Evolutionary conservation across 2,329 filamentous ascomycete genomes (phyloP).

Genomic region (Teratosphaeria nubilosa): DNA sequence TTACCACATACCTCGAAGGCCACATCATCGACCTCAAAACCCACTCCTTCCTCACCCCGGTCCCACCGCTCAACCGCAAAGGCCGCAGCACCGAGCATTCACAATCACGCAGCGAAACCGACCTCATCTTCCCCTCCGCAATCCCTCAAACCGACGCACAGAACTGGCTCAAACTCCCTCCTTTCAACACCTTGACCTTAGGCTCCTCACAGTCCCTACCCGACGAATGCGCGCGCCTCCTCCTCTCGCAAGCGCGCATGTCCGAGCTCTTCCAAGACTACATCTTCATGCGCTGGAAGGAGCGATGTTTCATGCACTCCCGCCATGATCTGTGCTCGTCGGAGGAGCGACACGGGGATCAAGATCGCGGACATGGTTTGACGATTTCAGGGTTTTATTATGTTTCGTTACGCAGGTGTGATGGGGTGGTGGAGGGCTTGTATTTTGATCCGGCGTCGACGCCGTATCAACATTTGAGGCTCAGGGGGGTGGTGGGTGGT

Average conservation of each 20-base stretch:
- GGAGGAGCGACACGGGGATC: constrained; percentile 15
- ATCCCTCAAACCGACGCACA: constrained; percentile 34
- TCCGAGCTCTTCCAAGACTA: constrained; percentile 35
- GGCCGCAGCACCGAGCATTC: not conserved
- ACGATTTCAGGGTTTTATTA: constrained; percentile 49
- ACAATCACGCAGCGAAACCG: not conserved
- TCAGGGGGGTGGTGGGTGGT: constrained; percentile 30
- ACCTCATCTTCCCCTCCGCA: constrained; percentile 34
- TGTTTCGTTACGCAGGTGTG: constrained; percentile 36
- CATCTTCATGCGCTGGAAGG: constrained; percentile 49
- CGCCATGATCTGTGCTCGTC: constrained; percentile 11
- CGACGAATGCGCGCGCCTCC: constrained; percentile 22
- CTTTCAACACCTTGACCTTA: constrained; percentile 23
- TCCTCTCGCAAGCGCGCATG: constrained; percentile 33
- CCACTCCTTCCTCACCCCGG: constrained; percentile 42
- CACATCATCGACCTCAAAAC: constrained; percentile 54
- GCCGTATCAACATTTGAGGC: constrained; percentile 42
- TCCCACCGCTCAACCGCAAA: constrained; percentile 16
- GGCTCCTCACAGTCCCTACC: not conserved
- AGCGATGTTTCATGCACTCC: constrained; percentile 36
- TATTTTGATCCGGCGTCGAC: constrained; percentile 47
- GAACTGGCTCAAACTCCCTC: constrained; percentile 41
- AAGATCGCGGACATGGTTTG: constrained; percentile 33
- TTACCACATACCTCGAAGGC: constrained; percentile 57
- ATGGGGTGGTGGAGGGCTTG: constrained; percentile 40